These are phyloP conservation scores for Hibiscus syriacus DNA, from an alignment of 345 rosid species.

Conservation along the genomic window DNA sequence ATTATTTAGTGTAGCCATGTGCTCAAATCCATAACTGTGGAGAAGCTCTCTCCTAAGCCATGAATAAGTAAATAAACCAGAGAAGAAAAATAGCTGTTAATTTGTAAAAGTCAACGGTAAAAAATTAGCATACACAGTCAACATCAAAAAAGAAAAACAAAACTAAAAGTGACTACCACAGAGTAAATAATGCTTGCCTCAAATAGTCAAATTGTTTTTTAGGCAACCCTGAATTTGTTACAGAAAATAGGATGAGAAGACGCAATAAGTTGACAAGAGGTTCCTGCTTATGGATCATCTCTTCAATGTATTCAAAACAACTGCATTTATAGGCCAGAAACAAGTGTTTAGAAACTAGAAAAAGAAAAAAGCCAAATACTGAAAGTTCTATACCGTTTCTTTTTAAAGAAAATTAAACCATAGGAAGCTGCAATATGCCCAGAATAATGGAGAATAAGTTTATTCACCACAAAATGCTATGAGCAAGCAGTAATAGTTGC, in stretches of 20 bases:
- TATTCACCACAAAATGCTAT: background rate
- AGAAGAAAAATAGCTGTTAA: background rate
- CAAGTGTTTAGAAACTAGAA: background rate
- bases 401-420: background rate
- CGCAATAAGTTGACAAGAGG: conserved; percentile 69
- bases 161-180: background rate
- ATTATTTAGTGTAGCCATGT: conserved; percentile 66
- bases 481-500: background rate
- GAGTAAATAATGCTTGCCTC: conserved; percentile 48
- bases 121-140: background rate
- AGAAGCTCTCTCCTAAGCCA: conserved; percentile 85
- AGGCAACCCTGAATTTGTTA: conserved; percentile 82
- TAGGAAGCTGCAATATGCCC: background rate
- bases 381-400: background rate
- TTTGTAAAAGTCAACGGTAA: background rate
- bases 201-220: conserved; percentile 87
- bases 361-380: background rate
- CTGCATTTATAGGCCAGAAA: conserved; percentile 36
- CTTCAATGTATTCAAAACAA: conserved; percentile 94
- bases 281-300: conserved; percentile 93
- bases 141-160: background rate
- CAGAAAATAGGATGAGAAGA: conserved; percentile 68
- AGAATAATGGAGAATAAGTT: background rate
- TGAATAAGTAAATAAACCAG: conserved; percentile 6
- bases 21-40: conserved; percentile 98